Evolutionary conservation across 2,329 filamentous ascomycete genomes (phyloP), one percentile per base, ranked within the genome.

Genomic region (Daldinia eschscholtzii): DNA sequence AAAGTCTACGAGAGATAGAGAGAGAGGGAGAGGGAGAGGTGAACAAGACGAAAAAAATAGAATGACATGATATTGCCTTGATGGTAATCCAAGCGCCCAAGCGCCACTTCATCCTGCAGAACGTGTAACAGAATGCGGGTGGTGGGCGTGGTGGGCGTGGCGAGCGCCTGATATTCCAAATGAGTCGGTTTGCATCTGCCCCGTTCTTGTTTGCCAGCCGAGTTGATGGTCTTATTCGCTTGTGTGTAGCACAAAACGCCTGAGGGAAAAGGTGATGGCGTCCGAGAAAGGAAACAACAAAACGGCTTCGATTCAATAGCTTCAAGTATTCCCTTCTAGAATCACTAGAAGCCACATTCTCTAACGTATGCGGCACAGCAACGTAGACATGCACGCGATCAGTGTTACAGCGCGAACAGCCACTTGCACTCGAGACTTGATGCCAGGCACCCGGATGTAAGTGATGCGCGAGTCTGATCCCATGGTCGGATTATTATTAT

Each of bases 31-130:
- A 37, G 6, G n/a, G 15, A 35, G 26, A 39, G 35, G 13, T 12
- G 13, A 39, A 39, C 4, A 39, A 13, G 28, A 13, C 6, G 48
- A n/a, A 6, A 18, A 15, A 10, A 55, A 5, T 55, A 23, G 23
- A 30, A 26, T 41, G 13, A 56, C 13, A 37, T 35, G 57, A 12
- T 9, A 35, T 9, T 7, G 52, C 56, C 65, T 57, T 42, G 65
- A 70, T 44, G 62, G 52, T 57, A 68, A 64, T 62, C 46, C 57
- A 64, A 57, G 57, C 70, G 60, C 57, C 53, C 46, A 65, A 62
- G 64, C 65, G 71, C 71, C 71, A 73, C 69, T 68, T 73, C 70
- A 73, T 61, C 61, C 57, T 69, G 70, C 65, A 73, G 69, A 65
- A 68, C 42, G 59, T 52, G 46, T 33, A 52, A 26, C 46, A 33